Conservation (phyloP, 108 stramenopile species). For the Bacterosira constricta region DNA sequence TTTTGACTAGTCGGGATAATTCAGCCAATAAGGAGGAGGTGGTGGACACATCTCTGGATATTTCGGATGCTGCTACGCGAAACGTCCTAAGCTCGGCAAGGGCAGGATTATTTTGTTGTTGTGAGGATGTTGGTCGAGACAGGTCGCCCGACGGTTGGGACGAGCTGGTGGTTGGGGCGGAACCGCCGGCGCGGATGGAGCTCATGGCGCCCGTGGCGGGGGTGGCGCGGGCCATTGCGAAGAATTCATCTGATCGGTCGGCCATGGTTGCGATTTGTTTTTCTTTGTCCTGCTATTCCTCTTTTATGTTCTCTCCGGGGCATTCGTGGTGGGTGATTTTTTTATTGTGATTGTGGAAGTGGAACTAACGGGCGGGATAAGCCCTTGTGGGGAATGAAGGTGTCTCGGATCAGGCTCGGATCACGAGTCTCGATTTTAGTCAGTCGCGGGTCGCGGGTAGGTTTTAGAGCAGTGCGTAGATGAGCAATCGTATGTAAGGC, state of each 20-base stretch:
- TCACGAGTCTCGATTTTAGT: too few relatives aligned
- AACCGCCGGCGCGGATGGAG: constrained; percentile 34
- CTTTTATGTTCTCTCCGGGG: too few relatives aligned
- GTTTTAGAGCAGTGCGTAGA: too few relatives aligned
- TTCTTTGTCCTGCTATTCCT: too few relatives aligned
- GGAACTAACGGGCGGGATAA: too few relatives aligned
- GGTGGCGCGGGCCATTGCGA: constrained; percentile 62
- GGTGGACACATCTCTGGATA: constrained; percentile 75
- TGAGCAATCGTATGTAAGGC: too few relatives aligned
- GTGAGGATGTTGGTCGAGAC: neutral
- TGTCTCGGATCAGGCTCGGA: too few relatives aligned
- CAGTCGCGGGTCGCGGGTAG: too few relatives aligned
- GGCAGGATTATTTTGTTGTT: constrained; percentile 23
- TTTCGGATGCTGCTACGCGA: constrained; percentile 74
- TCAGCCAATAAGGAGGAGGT: constrained; percentile 73
- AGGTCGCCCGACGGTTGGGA: constrained; percentile 1
- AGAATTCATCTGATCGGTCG: constrained; percentile 78
- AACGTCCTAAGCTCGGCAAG: constrained; percentile 67
- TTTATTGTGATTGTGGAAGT: too few relatives aligned
- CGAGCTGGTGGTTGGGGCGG: neutral
- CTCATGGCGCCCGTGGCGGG: constrained; percentile 46
- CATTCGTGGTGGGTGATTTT: too few relatives aligned
- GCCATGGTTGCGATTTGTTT: constrained; percentile 47
- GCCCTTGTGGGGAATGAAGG: too few relatives aligned
- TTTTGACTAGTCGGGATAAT: constrained; percentile 70